phyloP scores from a whole-genome alignment of 1,284 basidiomycete species.

The Xerocomus amazonicus region DNA sequence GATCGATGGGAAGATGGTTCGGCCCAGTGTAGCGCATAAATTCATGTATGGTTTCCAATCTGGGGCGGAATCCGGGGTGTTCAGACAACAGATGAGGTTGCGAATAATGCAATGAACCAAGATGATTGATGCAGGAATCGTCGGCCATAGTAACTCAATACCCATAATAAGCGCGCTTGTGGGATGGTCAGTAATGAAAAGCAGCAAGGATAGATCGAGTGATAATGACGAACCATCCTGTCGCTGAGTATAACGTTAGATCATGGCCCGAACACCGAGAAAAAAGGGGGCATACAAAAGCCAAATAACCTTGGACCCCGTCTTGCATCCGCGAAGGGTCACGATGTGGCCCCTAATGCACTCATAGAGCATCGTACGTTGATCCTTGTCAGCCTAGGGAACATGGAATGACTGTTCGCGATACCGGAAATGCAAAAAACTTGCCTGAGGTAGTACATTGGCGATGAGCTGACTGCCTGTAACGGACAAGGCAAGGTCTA shows the following conservation, averaged over 20 bases:
- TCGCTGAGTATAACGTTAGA: constrained; percentile 35
- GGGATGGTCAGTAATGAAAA: constrained; percentile 13
- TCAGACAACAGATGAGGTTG: constrained; percentile 22
- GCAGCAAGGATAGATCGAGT: constrained; percentile 6
- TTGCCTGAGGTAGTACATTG: constrained; percentile 68
- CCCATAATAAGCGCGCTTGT: constrained; percentile 41
- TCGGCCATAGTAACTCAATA: constrained; percentile 26
- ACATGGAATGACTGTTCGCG: constrained; percentile 4
- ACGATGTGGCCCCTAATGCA: constrained; percentile 82
- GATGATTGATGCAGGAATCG: constrained; percentile 18
- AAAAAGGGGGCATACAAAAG: constrained; percentile 59
- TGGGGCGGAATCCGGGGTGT: constrained; percentile 12
- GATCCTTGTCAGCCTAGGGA: constrained; percentile 72
- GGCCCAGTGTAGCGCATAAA: constrained; percentile 21
- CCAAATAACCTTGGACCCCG: constrained; percentile 85
- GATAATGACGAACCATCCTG: constrained; percentile 42
- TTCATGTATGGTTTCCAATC: constrained; percentile 25
- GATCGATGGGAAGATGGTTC: constrained; percentile 31
- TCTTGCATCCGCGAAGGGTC: constrained; percentile 79
- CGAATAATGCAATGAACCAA: constrained; percentile 26
- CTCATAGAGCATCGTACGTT: constrained; percentile 71
- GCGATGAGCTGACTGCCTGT: constrained; percentile 81
- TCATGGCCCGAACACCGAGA: neutral
- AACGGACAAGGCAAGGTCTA: constrained; percentile 76
- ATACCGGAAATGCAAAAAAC: constrained; percentile 3